A percentile compares a stretch with the other conserved stretches of the same genome.
These are phyloP conservation scores for Penicillium samsonianum DNA, from an alignment of 495 filamentous ascomycete genomes.

Conservation along the genomic window DNA sequence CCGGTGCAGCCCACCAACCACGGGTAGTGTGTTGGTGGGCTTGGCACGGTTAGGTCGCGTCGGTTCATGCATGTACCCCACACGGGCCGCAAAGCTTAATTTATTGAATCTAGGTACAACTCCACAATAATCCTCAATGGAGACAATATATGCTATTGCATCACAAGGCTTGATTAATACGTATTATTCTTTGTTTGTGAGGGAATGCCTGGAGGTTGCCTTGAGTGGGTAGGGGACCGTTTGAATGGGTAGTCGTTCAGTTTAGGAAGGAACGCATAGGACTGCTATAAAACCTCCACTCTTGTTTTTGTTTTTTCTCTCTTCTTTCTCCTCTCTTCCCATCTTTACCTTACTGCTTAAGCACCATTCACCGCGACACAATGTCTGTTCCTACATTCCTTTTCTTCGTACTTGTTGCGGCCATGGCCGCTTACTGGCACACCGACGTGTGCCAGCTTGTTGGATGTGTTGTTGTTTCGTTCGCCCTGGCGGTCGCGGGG, in stretches of 20 bases:
- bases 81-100: constrained; percentile 21
- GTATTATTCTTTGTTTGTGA: not conserved
- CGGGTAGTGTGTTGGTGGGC: too few relatives aligned
- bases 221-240: not conserved
- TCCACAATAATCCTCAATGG: not conserved
- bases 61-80: constrained; percentile 1
- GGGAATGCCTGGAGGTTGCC: not conserved
- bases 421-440: not conserved
- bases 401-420: not conserved
- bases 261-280: constrained; percentile 2
- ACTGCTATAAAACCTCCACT: not conserved
- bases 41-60: too few relatives aligned
- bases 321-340: not conserved
- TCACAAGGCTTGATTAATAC: not conserved
- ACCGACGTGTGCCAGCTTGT: not conserved
- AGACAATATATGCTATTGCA: not conserved
- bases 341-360: too few relatives aligned
- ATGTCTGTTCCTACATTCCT: not conserved
- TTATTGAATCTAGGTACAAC: constrained; percentile 2
- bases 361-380: not conserved
- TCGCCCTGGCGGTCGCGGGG: not conserved
- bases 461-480: not conserved
- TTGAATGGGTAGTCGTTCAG: not conserved
- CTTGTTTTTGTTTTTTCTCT: not conserved
- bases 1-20: too few relatives aligned